Evolutionary conservation across 192 early-diverging fungal species (phyloP).

Genomic region (Backusella circina): DNA sequence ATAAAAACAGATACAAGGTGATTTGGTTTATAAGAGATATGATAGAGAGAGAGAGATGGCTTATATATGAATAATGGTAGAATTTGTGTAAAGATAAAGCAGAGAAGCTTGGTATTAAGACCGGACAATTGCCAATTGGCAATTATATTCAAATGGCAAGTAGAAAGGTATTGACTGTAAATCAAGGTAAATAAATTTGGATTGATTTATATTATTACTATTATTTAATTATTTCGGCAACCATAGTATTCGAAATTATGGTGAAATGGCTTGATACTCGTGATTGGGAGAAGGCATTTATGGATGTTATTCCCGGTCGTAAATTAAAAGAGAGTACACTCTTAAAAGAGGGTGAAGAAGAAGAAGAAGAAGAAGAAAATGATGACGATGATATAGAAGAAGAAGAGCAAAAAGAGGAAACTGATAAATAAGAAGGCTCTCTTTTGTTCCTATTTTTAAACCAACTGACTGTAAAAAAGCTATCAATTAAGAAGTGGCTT

Average conservation of each 20-base stretch:
- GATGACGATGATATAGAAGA: background rate
- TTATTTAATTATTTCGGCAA: background rate
- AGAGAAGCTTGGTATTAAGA: slow-evolving; percentile 61
- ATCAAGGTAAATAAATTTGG: slow-evolving; percentile 68
- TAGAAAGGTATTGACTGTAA: slow-evolving; percentile 88
- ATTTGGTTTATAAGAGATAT: background rate
- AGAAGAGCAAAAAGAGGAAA: background rate
- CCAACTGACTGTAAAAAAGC: background rate
- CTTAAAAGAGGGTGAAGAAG: background rate
- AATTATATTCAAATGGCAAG: slow-evolving; percentile 77
- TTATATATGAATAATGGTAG: slow-evolving; percentile 15
- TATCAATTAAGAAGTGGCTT: background rate
- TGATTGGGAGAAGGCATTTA: slow-evolving; percentile 86
- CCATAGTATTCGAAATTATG: slow-evolving; percentile 86
- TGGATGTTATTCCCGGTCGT: slow-evolving; percentile 88
- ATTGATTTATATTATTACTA: background rate
- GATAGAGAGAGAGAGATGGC: background rate
- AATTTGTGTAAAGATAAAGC: slow-evolving; percentile 80
- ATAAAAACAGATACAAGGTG: slow-evolving; percentile 85
- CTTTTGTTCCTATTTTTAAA: background rate
- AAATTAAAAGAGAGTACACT: slow-evolving; percentile 62
- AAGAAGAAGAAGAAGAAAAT: background rate
- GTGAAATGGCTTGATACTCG: slow-evolving; percentile 66
- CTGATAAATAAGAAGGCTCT: background rate
- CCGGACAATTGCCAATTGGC: slow-evolving; percentile 83